These are phyloP conservation scores for Naganishia sp. DNA, from an alignment of 1,284 basidiomycete genomes.

Conservation along the genomic window DNA sequence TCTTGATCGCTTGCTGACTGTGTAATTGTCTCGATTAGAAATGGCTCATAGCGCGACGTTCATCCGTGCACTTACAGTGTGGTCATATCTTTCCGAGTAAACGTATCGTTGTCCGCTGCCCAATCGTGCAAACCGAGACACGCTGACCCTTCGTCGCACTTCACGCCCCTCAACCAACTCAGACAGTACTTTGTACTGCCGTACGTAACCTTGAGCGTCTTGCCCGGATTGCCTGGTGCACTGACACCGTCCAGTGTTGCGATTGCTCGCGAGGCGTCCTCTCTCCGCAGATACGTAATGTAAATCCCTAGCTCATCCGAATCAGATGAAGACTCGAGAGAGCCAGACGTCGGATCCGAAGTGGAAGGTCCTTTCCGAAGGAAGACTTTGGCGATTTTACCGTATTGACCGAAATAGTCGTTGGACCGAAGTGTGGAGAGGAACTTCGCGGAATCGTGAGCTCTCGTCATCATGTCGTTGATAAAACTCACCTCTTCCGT, in stretches of 20 bases:
- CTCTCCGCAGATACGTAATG: constrained; percentile 91
- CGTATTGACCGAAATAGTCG: constrained; percentile 98
- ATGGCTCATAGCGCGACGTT: not conserved
- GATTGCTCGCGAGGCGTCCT: constrained; percentile 93
- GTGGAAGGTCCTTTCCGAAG: constrained; percentile 67
- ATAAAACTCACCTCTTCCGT: constrained; percentile 73
- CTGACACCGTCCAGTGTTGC: constrained; percentile 87
- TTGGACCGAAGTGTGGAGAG: constrained; percentile 90
- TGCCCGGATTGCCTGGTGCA: constrained; percentile 62
- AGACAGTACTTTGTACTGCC: constrained; percentile 99
- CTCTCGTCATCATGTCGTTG: not conserved
- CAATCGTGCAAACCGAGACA: constrained; percentile 97
- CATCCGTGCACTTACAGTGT: constrained; percentile 65
- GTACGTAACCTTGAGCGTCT: constrained; percentile 87
- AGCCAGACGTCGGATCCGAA: constrained; percentile 63
- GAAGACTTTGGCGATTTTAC: constrained; percentile 94
- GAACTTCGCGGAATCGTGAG: constrained; percentile 60
- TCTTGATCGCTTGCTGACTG: constrained; percentile 35
- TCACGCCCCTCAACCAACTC: constrained; percentile 82
- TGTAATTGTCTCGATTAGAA: not conserved
- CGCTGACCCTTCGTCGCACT: constrained; percentile 72
- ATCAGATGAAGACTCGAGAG: constrained; percentile 65
- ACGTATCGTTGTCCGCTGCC: constrained; percentile 97
- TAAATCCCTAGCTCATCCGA: constrained; percentile 87
- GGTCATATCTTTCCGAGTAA: constrained; percentile 87